These are phyloP conservation scores for Aspergillus quadricinctus DNA, from an alignment of 2,329 filamentous ascomycete species.

Conservation along the genomic window DNA sequence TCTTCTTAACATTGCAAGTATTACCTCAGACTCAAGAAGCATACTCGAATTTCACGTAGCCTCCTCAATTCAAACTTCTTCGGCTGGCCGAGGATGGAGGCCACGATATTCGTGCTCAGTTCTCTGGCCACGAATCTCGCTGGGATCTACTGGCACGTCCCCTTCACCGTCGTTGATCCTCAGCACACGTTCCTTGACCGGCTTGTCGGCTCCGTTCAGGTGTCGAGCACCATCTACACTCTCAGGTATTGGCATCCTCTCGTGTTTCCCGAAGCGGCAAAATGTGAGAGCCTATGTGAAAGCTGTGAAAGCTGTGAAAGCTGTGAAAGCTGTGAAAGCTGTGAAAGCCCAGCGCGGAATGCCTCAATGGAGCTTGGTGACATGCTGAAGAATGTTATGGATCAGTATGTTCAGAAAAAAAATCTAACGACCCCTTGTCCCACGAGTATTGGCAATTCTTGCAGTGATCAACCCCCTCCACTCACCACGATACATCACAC, in stretches of 20 bases:
- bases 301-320: not conserved
- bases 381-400: not conserved
- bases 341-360: not conserved
- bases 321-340: not conserved
- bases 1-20: not conserved
- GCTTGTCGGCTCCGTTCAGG: constrained; percentile 15
- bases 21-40: not conserved
- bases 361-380: not conserved
- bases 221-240: constrained; percentile 14
- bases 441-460: not conserved
- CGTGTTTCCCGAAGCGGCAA: not conserved
- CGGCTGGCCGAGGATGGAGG: constrained; percentile 9
- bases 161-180: constrained; percentile 16
- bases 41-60: not conserved
- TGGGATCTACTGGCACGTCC: constrained; percentile 16
- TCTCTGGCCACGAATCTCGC: constrained; percentile 12
- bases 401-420: not conserved
- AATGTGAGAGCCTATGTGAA: not conserved
- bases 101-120: constrained; percentile 10
- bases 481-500: not conserved
- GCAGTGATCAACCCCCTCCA: not conserved
- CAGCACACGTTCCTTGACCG: constrained; percentile 13
- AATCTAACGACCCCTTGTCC: not conserved
- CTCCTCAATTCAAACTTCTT: not conserved
- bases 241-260: not conserved